Evolutionary conservation across 1,284 basidiomycete species (phyloP).

Genomic region (Apiotrichum veenhuisii): DNA sequence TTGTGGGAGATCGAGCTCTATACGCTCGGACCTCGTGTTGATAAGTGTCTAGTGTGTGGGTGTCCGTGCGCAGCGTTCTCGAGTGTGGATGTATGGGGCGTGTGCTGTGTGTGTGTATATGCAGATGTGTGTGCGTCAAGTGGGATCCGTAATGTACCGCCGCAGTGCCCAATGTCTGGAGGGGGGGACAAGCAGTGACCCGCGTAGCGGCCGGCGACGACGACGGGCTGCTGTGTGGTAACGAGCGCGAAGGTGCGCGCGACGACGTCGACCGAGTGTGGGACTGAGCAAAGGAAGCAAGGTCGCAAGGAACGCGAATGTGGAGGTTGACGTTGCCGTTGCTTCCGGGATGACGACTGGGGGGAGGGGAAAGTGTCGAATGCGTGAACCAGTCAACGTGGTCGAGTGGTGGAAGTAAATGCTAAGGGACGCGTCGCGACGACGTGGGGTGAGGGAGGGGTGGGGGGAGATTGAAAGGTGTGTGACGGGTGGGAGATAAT

Average conservation of each 20-base stretch:
- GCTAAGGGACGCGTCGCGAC: neutral
- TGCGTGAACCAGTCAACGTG: neutral
- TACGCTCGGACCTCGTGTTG: neutral
- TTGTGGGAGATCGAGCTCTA: neutral
- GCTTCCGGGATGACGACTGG: neutral
- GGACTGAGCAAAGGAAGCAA: neutral
- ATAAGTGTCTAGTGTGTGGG: neutral
- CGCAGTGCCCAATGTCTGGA: no score
- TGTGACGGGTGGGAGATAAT: no score
- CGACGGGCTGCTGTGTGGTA: neutral
- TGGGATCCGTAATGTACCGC: no score
- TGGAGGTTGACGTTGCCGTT: neutral
- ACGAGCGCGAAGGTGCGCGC: neutral
- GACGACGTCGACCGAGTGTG: neutral
- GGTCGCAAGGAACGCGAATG: neutral
- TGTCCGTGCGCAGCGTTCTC: neutral
- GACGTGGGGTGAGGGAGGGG: neutral
- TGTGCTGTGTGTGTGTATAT: no score
- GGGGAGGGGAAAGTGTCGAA: no score
- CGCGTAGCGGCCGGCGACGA: neutral
- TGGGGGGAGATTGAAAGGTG: neutral
- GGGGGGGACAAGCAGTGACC: no score
- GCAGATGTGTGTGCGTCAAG: no score
- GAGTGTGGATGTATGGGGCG: no score
- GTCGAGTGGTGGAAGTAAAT: neutral